Percentiles rank a stretch among this genome's conserved stretches.
phyloP scores from a whole-genome alignment of 345 rosid genomes.

The Heritiera littoralis region DNA sequence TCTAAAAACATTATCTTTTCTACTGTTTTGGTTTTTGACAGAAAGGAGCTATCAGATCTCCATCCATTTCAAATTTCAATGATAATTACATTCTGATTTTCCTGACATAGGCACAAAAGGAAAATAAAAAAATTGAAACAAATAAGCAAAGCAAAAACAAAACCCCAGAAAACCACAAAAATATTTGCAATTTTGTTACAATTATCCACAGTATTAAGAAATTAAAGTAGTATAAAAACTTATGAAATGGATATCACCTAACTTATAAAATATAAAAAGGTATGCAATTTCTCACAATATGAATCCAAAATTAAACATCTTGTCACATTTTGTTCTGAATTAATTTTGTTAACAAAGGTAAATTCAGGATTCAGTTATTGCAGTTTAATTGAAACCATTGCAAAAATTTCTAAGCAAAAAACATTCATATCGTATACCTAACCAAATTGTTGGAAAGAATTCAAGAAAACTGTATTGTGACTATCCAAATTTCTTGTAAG shows the following conservation, averaged over 20 bases:
- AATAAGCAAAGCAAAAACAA: neutral
- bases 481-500: neutral
- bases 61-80: neutral
- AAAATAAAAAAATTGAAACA: neutral
- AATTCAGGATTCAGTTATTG: neutral
- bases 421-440: neutral
- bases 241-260: neutral
- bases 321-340: neutral
- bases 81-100: neutral
- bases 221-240: slow-evolving; percentile 2
- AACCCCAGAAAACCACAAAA: neutral
- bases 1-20: neutral
- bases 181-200: neutral
- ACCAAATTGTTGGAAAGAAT: neutral
- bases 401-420: neutral
- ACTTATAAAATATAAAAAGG: neutral
- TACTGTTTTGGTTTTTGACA: neutral
- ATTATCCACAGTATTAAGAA: neutral
- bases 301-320: neutral
- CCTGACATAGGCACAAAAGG: neutral
- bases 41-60: neutral
- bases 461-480: neutral
- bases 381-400: neutral
- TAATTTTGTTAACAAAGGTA: neutral
- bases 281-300: neutral